Base-by-base conservation (phyloP, 2,329 filamentous ascomycete species). In the Calonectria pteridis region DNA sequence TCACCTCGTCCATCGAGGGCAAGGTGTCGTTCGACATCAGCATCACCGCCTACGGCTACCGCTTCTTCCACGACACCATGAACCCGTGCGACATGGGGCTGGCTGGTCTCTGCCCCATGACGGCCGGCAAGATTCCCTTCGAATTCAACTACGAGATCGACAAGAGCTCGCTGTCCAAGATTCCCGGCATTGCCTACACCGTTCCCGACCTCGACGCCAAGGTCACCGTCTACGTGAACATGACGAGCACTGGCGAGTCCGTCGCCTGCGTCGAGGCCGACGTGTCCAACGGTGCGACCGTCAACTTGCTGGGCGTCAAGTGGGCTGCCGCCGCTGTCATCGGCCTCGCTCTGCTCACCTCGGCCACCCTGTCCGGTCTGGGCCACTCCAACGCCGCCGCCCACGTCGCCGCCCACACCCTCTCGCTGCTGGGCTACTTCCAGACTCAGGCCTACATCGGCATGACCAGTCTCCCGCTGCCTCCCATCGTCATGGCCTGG, bases 361-460 rank as follows among this genome's bases (percentile, higher is more conserved):
- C 96, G 40, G 96, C 95, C 75, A 90, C 98, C 77, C 94, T 96
- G 31, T 98, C 95, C 28, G 95, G 95, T 28, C 88, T 98, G 2
- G 96, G 96, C 18, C 95, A 98, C 84, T 94, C 94, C 62, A 98
- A 98, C 82, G 96, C 96, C 6, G 96, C 96, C 51, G 95, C 96
- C 55, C 96, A 98, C 85, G 94, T 98, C 75, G 96, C 96, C 69
- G 94, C 96, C 70, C 98, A 98, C 81, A 95, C 96, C 2, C 89
- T 98, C 74, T 96, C 96, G 20, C 91, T 98, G 23, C 98, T 98
- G 82, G 91, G 93, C 75, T 98, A 97, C 85, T 98, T 98, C 89
- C 96, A 98, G 85, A 92, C 94, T 6, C 95, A 98, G 85, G 96
- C 96, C 50, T 95, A 98, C 84, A 89, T 98, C 79, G 96, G 96